A percentile compares a stretch with the other conserved stretches of the same genome.
phyloP scores from a whole-genome alignment of 1,284 basidiomycete species.

The Puccinia polysora region DNA sequence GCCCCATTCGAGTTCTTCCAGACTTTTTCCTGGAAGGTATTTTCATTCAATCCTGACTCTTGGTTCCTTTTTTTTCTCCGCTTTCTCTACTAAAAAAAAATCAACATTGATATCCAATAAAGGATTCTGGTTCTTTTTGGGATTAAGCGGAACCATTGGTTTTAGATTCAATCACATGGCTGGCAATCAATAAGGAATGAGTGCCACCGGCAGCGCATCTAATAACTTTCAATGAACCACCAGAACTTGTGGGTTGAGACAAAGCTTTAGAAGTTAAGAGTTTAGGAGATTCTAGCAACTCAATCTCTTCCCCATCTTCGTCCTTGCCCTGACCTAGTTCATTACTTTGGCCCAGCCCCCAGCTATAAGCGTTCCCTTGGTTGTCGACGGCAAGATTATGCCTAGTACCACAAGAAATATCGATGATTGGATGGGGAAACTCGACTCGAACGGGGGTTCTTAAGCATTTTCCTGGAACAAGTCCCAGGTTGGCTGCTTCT shows the following conservation, averaged over 20 bases:
- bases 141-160: conserved; percentile 11
- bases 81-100: too few species aligned
- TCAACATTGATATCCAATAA: too few species aligned
- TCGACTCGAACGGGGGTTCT: conserved; percentile 55
- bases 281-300: conserved; percentile 16
- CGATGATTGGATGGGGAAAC: conserved; percentile 66
- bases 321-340: conserved; percentile 38
- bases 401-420: conserved; percentile 70
- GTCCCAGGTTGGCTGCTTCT: conserved; percentile 51
- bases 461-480: conserved; percentile 45
- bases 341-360: conserved; percentile 59
- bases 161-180: not conserved
- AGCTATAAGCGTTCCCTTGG: conserved; percentile 73
- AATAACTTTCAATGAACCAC: conserved; percentile 16
- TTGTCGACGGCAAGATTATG: conserved; percentile 75
- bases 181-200: conserved; percentile 31
- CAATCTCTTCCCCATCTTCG: conserved; percentile 32
- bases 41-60: too few species aligned
- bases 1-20: too few species aligned
- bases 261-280: conserved; percentile 25
- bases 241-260: not conserved
- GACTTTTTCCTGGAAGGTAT: too few species aligned
- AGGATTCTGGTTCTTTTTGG: too few species aligned
- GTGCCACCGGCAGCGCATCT: conserved; percentile 38
- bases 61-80: too few species aligned